Base-by-base conservation (phyloP, 805 yeast species). In the Isabelozyma pseudorhagii region DNA sequence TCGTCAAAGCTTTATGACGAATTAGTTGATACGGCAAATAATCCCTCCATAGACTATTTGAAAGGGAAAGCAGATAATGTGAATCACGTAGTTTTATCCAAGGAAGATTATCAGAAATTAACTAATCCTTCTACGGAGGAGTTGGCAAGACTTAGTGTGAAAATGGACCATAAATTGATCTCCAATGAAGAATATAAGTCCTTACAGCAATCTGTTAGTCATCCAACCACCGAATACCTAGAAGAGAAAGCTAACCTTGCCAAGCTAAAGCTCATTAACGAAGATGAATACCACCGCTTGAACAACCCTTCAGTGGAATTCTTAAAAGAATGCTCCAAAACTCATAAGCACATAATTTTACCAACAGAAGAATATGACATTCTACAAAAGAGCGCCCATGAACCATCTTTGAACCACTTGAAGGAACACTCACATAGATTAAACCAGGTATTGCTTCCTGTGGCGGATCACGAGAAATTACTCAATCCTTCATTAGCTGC, bases 1-100 rank as follows among this genome's bases (percentile, higher is more conserved):
- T 53, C 74, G 1, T 48, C 68, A 1, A 54, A 57, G 15, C 59
- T 60, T 17, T 64, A 68, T 45, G 75, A 71, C 17, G 63, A 67
- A 29, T 52, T 73, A 39, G 62, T 57, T 4, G 54, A 54, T n/a
- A 48, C 50, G 25, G 64, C 67, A 0, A 54, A 69, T 27, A 51
- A 54, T 8, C 72, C 72, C 8, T 41, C 59, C 2, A 17, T 54
- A 1, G 71, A 66, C 2, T 64, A 64, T 42, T 42, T 68, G 8
- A 45, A 42, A 4, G 15, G 40, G 11, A 62, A 61, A 38, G 71
- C 69, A 2, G 52, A 52, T 21, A 18, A 31, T 2, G 48, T 48
- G 17, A 49, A 48, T 4, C 41, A 44, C n/a, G 18, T 42, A 13
- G 39, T 53, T 8, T n/a, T 62, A 18, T 54, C 61, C 13, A 44